Base-by-base conservation (phyloP, 345 rosid genomes). In the Populus davidiana region DNA sequence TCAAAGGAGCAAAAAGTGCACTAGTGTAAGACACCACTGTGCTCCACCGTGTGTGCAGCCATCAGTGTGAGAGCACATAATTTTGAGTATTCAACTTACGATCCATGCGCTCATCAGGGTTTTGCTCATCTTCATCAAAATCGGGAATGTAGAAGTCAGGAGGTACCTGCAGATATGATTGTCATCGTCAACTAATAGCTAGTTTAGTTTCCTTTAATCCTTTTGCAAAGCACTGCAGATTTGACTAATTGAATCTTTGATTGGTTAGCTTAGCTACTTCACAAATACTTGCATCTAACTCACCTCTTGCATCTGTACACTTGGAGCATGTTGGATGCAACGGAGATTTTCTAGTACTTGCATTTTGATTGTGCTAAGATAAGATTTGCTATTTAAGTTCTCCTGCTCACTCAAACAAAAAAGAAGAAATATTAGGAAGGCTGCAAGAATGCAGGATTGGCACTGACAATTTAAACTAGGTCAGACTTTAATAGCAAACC, bases 261-360 rank as follows among this genome's bases (percentile, higher is more conserved):
- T 18, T 27, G 65, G 62, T 52, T 44, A 44, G 50, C 20, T 64
- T 16, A 5, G 29, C 17, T 27, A 29, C 21, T 67, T 44, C 21
- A 41, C 49, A 72, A 49, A 25, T 64, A 72, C 49, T 71, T 23
- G 38, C 27, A 25, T 47, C 52, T 36, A 25, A 73, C 88, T 82
- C 78, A 91, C 99, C 99, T 96, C 99, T 70, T 96, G 99, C 97
- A 96, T 87, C 78, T 96, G 97, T 64, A 92, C 97, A 77, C 97
- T 85, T 0, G 99, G 98, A 66, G 99, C 98, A 75, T 96, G 99
- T 70, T 93, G 99, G 75, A 96, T 93, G 86, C 82, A 77, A 7
- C 97, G 91, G 52, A 96, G 89, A 83, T 92, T 94, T 83, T 96
- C 99, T 81, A 96, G 72, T 72, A 96, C 94, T 87, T 96, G 98